Evolutionary conservation across 371 early-diverging fungal species (phyloP).

Genomic region (Thermomucor indicae-seudaticae): DNA sequence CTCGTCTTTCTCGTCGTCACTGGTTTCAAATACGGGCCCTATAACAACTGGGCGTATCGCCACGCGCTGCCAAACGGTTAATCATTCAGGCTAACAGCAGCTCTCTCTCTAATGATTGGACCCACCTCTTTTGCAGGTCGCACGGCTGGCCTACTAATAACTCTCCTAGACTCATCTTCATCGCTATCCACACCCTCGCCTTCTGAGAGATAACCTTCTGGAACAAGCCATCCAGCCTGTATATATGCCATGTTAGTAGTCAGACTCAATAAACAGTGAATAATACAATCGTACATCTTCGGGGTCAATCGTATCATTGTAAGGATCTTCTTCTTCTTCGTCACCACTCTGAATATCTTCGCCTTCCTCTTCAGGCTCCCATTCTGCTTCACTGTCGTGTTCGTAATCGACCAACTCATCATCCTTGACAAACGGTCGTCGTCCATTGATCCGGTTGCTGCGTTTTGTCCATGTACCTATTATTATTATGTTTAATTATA

Average conservation of each 20-base stretch:
- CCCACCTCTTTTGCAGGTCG: conserved; percentile 17
- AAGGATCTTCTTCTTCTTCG: conserved; percentile 57
- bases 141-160: conserved; percentile 3
- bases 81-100: not conserved
- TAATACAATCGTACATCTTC: conserved; percentile 35
- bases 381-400: conserved; percentile 85
- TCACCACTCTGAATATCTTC: conserved; percentile 83
- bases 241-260: too few relatives aligned
- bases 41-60: conserved; percentile 39
- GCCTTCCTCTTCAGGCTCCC: conserved; percentile 90
- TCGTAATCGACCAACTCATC: conserved; percentile 70
- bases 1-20: conserved; percentile 19
- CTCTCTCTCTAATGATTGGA: not conserved
- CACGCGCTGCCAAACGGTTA: conserved; percentile 2
- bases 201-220: conserved; percentile 78
- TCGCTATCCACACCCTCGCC: conserved; percentile 66
- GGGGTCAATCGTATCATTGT: conserved; percentile 40
- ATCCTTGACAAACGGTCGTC: conserved; percentile 65
- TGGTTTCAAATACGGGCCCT: conserved; percentile 51
- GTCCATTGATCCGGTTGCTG: conserved; percentile 51
- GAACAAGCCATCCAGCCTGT: conserved; percentile 66
- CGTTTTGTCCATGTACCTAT: conserved; percentile 74
- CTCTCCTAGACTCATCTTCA: conserved; percentile 19
- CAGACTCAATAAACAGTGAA: too few relatives aligned
- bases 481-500: conserved; percentile 16